Conservation (phyloP, 306 rosid species). For the Cucumis melo region DNA sequence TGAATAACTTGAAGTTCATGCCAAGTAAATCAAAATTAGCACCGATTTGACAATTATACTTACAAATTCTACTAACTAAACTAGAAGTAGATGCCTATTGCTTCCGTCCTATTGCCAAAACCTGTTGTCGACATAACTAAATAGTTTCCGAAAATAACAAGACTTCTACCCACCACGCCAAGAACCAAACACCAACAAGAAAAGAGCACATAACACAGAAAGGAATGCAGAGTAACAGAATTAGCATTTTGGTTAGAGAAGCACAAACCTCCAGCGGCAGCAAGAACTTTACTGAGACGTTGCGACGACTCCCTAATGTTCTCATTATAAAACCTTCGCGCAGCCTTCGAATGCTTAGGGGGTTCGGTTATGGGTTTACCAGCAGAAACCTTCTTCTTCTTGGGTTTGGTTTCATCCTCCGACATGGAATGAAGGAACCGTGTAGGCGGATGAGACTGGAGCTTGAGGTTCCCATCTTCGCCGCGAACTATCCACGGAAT, state of each 20-base stretch:
- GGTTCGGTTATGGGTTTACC: slow-evolving; percentile 25
- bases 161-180: neutral
- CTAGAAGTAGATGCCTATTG: neutral
- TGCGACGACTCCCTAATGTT: slow-evolving; percentile 42
- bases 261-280: slow-evolving; percentile 73
- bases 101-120: neutral
- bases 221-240: neutral
- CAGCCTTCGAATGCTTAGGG: slow-evolving; percentile 72
- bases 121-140: neutral
- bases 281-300: slow-evolving; percentile 88
- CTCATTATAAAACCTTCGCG: slow-evolving; percentile 67
- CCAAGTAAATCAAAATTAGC: neutral
- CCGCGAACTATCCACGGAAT: slow-evolving; percentile 89
- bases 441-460: slow-evolving; percentile 54
- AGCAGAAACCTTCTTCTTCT: slow-evolving; percentile 18
- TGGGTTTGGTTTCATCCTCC: slow-evolving; percentile 29
- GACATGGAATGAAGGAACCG: slow-evolving; percentile 34
- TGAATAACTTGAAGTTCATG: neutral
- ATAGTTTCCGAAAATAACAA: neutral
- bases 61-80: neutral
- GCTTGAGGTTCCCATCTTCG: slow-evolving; percentile 61
- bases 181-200: neutral
- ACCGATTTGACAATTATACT: neutral
- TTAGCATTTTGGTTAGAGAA: neutral
- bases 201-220: neutral